phyloP scores from a whole-genome alignment of 75 land plant genomes.

The Pseudotsuga menziesii region DNA sequence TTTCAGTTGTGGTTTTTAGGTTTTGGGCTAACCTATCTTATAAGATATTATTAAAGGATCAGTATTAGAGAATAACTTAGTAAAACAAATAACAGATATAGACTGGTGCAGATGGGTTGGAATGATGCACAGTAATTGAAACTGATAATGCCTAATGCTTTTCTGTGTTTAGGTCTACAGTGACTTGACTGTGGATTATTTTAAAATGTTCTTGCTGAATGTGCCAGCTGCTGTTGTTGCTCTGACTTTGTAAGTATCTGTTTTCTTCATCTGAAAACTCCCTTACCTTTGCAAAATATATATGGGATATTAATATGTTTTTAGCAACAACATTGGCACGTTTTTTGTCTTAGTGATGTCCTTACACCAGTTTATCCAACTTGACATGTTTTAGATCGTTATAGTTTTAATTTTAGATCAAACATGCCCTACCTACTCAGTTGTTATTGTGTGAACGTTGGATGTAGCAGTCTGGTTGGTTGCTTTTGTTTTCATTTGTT shows the following conservation, averaged over 20 bases:
- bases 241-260: constrained; percentile 61
- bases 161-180: constrained; percentile 75
- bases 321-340: background rate
- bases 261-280: background rate
- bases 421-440: background rate
- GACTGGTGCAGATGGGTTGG: background rate
- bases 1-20: background rate
- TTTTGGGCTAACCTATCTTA: background rate
- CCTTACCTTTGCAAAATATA: background rate
- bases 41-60: background rate
- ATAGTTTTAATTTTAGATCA: background rate
- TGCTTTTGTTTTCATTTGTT: background rate
- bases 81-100: background rate
- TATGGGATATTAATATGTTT: background rate
- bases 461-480: background rate
- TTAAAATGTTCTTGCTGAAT: constrained; percentile 96
- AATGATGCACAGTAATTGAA: background rate
- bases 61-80: background rate
- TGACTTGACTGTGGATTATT: constrained; percentile 88
- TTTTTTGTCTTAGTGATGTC: background rate
- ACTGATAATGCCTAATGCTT: background rate
- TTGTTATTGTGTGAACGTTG: background rate
- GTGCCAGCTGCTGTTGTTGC: constrained; percentile 94
- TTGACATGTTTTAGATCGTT: background rate
- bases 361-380: background rate